Percentiles rank a stretch among this genome's conserved stretches.
These are phyloP conservation scores for Cicer yamashitae DNA, from an alignment of 306 rosid genomes.

Conservation along the genomic window DNA sequence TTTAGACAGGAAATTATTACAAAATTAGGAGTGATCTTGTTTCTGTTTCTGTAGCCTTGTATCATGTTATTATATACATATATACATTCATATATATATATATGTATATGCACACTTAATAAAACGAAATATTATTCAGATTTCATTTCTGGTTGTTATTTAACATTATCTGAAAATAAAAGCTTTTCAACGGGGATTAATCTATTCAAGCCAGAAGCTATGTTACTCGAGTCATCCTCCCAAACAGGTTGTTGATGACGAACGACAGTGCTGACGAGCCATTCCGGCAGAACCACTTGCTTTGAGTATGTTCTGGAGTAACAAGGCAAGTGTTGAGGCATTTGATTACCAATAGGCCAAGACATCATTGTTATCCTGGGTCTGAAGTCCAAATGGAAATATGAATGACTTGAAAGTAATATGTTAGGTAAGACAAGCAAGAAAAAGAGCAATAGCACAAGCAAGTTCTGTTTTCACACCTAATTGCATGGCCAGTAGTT, in stretches of 20 bases:
- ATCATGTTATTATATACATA: too few species aligned
- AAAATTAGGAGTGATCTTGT: background rate
- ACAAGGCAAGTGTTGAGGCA: conserved; percentile 65
- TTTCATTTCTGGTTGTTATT: background rate
- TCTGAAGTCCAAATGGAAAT: conserved; percentile 54
- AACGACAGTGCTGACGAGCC: conserved; percentile 64
- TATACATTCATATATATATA: too few species aligned
- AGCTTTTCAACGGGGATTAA: conserved; percentile 10
- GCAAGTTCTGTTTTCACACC: conserved; percentile 51
- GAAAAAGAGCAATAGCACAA: conserved; percentile 33
- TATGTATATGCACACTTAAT: too few species aligned
- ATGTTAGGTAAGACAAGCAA: conserved; percentile 20
- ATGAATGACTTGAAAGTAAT: conserved; percentile 39
- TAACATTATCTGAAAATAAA: conserved; percentile 36
- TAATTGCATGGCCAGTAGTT: conserved; percentile 59
- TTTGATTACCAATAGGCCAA: conserved; percentile 68
- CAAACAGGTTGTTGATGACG: conserved; percentile 62
- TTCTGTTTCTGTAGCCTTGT: background rate
- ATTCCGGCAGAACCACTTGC: conserved; percentile 70
- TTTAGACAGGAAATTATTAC: background rate
- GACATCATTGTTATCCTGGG: conserved; percentile 63
- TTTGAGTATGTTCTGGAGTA: conserved; percentile 65
- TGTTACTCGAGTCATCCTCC: conserved; percentile 65
- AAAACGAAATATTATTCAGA: too few species aligned
- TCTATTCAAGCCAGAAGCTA: conserved; percentile 42